Percentiles rank a stretch among this genome's conserved stretches.
These are phyloP conservation scores for Candida sp. DNA, from an alignment of 1,139 yeast genomes.

Conservation along the genomic window DNA sequence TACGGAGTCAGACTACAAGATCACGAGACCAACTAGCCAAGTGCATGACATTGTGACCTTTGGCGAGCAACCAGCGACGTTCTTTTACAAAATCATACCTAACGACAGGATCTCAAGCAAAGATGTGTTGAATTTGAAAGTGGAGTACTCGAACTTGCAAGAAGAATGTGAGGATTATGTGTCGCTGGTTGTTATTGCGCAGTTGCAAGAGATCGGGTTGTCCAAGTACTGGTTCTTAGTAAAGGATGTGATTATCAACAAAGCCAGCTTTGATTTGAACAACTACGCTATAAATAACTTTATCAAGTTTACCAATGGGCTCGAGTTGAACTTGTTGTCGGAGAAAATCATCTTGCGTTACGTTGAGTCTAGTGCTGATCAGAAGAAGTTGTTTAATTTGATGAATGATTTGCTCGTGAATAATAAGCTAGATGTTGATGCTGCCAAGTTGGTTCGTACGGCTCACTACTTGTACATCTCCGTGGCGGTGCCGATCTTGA, in stretches of 20 bases:
- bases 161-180: constrained; percentile 39
- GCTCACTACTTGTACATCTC: constrained; percentile 40
- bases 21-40: constrained; percentile 28
- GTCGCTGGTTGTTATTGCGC: constrained; percentile 4
- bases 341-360: constrained; percentile 19
- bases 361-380: constrained; percentile 17
- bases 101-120: constrained; percentile 22
- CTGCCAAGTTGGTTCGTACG: not conserved
- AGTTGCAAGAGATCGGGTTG: constrained; percentile 14
- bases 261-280: constrained; percentile 38
- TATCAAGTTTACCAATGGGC: constrained; percentile 24
- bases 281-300: constrained; percentile 36
- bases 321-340: constrained; percentile 17
- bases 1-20: constrained; percentile 39
- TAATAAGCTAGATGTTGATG: not conserved
- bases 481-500: constrained; percentile 57
- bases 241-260: constrained; percentile 23
- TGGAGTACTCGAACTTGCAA: constrained; percentile 49
- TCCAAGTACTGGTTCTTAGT: constrained; percentile 30
- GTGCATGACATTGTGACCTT: constrained; percentile 49
- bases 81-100: constrained; percentile 56
- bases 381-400: constrained; percentile 16
- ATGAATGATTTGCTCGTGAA: constrained; percentile 15
- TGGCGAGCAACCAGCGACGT: constrained; percentile 72
- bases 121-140: constrained; percentile 44